Evolutionary conservation across 352 stramenopile genomes (phyloP).

Genomic region (Phytophthora pseudosyringae): DNA sequence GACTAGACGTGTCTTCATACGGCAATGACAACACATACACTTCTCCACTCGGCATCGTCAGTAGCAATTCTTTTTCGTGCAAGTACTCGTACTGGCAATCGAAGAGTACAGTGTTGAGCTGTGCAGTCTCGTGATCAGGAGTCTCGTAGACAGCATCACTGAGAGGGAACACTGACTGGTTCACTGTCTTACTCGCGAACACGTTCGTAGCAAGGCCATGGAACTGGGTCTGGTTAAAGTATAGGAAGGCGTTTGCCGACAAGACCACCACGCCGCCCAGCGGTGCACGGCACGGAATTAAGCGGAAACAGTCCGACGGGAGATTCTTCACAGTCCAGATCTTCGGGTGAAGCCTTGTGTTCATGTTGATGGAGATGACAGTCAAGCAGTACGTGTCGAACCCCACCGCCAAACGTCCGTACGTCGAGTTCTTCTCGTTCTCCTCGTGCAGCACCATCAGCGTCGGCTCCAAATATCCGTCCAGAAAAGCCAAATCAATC

Average conservation of each 20-base stretch:
- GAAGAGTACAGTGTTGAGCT: constrained; percentile 67
- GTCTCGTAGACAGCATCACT: constrained; percentile 71
- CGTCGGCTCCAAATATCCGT: constrained; percentile 87
- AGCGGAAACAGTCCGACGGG: constrained; percentile 75
- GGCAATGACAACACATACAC: constrained; percentile 71
- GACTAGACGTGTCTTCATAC: constrained; percentile 56
- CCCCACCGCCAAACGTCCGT: constrained; percentile 66
- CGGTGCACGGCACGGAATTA: constrained; percentile 76
- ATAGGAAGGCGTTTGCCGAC: constrained; percentile 82
- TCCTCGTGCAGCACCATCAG: constrained; percentile 89
- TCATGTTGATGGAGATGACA: constrained; percentile 89
- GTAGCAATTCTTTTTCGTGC: constrained; percentile 70
- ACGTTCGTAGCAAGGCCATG: constrained; percentile 73
- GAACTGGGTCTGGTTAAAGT: constrained; percentile 91
- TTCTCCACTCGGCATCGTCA: constrained; percentile 64
- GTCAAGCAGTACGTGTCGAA: constrained; percentile 88
- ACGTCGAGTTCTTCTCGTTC: constrained; percentile 77
- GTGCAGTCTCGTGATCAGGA: constrained; percentile 47
- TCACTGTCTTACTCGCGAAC: constrained; percentile 81
- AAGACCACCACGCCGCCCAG: constrained; percentile 81
- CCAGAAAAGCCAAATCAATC: constrained; percentile 82
- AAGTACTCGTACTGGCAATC: constrained; percentile 78
- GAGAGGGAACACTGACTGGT: constrained; percentile 71
- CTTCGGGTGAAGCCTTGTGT: constrained; percentile 84
- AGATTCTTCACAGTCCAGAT: constrained; percentile 89